Conservation (phyloP, 495 filamentous ascomycete genomes). For the Penicillium soppii region DNA sequence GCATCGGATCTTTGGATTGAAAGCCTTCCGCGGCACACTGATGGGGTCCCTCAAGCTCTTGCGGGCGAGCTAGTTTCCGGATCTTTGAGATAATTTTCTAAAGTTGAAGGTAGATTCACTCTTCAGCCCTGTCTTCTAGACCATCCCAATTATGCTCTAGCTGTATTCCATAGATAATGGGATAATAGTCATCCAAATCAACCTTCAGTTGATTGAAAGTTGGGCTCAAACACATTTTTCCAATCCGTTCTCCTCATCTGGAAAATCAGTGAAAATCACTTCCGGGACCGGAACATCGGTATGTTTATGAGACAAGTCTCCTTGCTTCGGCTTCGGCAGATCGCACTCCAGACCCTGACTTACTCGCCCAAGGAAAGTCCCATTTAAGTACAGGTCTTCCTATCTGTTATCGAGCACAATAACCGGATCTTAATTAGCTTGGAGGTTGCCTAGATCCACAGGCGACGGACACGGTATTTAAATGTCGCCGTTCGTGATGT, state of each 20-base stretch:
- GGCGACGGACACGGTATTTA: slow-evolving; percentile 17
- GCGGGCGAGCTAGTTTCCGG: slow-evolving; percentile 24
- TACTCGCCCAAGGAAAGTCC: slow-evolving; percentile 23
- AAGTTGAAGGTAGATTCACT: slow-evolving; percentile 31
- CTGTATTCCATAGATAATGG: slow-evolving; percentile 12
- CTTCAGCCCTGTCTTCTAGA: slow-evolving; percentile 27
- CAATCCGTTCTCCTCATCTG: not conserved
- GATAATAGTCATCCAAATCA: slow-evolving; percentile 27
- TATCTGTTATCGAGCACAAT: slow-evolving; percentile 20
- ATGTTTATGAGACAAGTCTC: slow-evolving; percentile 25
- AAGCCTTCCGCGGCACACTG: slow-evolving; percentile 38
- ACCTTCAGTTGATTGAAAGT: not conserved
- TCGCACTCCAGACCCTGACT: slow-evolving; percentile 20
- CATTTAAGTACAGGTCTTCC: slow-evolving; percentile 20
- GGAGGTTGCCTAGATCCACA: slow-evolving; percentile 12
- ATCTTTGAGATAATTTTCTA: slow-evolving; percentile 34
- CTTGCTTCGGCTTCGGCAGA: slow-evolving; percentile 32
- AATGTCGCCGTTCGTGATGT: slow-evolving; percentile 17
- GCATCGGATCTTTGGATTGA: slow-evolving; percentile 24
- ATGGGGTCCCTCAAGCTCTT: slow-evolving; percentile 22
- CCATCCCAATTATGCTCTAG: slow-evolving; percentile 29
- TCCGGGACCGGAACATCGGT: slow-evolving; percentile 28
- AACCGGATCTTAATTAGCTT: slow-evolving; percentile 19
- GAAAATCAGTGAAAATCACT: slow-evolving; percentile 7
- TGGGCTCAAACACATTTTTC: slow-evolving; percentile 4